Evolutionary conservation across 2,329 filamentous ascomycete species (phyloP).

Genomic region (Hymenoscyphus occultus): DNA sequence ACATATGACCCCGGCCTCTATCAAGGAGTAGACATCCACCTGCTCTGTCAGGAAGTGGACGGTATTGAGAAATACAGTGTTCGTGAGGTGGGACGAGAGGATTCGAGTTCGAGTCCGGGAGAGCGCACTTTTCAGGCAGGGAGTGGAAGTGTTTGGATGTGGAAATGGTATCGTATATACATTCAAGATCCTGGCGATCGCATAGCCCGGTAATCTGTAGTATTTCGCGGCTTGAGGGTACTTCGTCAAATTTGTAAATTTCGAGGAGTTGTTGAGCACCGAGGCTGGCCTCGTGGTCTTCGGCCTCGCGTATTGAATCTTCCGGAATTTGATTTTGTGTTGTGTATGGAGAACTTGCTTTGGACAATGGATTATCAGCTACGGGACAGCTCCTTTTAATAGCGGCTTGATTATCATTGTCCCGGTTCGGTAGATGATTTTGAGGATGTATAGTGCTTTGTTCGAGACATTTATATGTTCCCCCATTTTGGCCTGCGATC

Average conservation of each 20-base stretch:
- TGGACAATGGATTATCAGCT: neutral
- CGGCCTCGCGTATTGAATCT: neutral
- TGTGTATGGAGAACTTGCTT: neutral
- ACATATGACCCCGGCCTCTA: neutral
- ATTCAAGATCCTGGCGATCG: neutral
- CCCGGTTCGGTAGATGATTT: neutral
- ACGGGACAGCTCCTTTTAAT: neutral
- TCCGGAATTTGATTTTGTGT: neutral
- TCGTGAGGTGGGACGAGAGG: neutral
- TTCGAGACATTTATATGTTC: neutral
- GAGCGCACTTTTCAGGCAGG: neutral
- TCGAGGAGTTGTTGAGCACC: neutral
- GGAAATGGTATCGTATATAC: neutral
- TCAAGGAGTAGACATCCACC: neutral
- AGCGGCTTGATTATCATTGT: neutral
- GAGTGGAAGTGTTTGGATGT: neutral
- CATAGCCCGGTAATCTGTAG: neutral
- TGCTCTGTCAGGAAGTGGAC: neutral
- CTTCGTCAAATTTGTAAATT: neutral
- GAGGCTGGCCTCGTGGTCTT: neutral
- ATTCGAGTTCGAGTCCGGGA: neutral
- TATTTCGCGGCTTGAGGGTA: neutral
- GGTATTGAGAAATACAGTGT: neutral
- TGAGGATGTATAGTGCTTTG: neutral
- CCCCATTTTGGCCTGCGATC: neutral